Evolutionary conservation across 1,284 basidiomycete genomes (phyloP).

Genomic region (Rugosomyces carneus): DNA sequence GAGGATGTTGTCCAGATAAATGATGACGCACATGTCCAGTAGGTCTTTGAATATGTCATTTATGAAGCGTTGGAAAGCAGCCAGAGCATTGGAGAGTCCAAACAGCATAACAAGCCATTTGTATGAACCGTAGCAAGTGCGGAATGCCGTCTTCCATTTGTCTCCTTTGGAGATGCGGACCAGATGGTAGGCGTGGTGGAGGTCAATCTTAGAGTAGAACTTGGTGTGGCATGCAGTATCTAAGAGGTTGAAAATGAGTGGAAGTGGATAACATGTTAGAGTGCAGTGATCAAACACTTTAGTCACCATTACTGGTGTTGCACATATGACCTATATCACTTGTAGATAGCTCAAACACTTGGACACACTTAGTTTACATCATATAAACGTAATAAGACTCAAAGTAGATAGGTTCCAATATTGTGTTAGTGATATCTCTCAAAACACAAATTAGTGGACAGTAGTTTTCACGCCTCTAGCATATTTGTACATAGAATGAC

Average conservation of each 20-base stretch:
- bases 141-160: conserved; percentile 21
- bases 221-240: conserved; percentile 16
- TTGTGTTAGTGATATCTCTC: no score
- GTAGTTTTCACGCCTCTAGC: no score
- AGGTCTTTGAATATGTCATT: conserved; percentile 16
- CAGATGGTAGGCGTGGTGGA: conserved; percentile 10
- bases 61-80: conserved; percentile 20
- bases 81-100: conserved; percentile 17
- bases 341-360: no score
- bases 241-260: conserved; percentile 31
- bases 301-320: no score
- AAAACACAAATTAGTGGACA: no score
- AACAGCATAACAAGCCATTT: conserved; percentile 19
- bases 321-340: no score
- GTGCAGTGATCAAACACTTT: no score
- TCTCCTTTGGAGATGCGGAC: conserved; percentile 12
- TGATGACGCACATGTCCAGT: conserved; percentile 10
- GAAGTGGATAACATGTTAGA: conserved; percentile 37
- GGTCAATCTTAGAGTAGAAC: conserved; percentile 19
- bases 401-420: no score
- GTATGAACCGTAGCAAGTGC: conserved; percentile 14
- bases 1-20: conserved; percentile 2
- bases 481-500: no score
- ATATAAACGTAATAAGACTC: no score
- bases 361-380: no score